A percentile compares a stretch with the other conserved stretches of the same genome.
Evolutionary conservation across 805 yeast species (phyloP).

Genomic region (Sugiyamaella qingdaonensis): DNA sequence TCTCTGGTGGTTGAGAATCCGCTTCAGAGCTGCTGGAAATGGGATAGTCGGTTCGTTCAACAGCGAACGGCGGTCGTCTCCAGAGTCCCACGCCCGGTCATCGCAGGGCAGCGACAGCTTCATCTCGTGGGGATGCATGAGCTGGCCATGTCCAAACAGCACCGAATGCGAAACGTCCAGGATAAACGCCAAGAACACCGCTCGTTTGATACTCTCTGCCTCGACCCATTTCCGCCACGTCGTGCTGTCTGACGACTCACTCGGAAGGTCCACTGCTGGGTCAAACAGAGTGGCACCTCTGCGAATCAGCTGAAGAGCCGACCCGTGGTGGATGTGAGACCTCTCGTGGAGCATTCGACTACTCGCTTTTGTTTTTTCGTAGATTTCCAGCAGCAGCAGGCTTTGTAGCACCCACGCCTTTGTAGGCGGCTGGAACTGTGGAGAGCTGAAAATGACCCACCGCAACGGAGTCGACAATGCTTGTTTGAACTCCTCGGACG

Average conservation of each 20-base stretch:
- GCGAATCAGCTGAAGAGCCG: slow-evolving; percentile 70
- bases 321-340: slow-evolving; percentile 81
- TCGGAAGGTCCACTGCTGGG: slow-evolving; percentile 27
- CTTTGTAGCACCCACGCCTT: slow-evolving; percentile 71
- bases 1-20: slow-evolving; percentile 48
- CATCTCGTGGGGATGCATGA: slow-evolving; percentile 53
- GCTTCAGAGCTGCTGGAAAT: slow-evolving; percentile 55
- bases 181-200: slow-evolving; percentile 76
- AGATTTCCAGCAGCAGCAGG: slow-evolving; percentile 64
- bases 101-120: slow-evolving; percentile 60
- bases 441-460: slow-evolving; percentile 64
- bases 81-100: slow-evolving; percentile 52
- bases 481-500: slow-evolving; percentile 36
- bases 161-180: slow-evolving; percentile 74
- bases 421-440: slow-evolving; percentile 73
- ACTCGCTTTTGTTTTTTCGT: slow-evolving; percentile 66
- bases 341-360: slow-evolving; percentile 70
- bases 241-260: slow-evolving; percentile 27
- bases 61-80: slow-evolving; percentile 20
- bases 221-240: slow-evolving; percentile 69
- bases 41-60: slow-evolving; percentile 29
- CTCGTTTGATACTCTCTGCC: slow-evolving; percentile 69
- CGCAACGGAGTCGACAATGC: slow-evolving; percentile 55
- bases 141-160: slow-evolving; percentile 66
- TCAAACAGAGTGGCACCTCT: slow-evolving; percentile 47